Percentiles rank a stretch among this genome's conserved stretches.
These are phyloP conservation scores for Blastobotrys terrestris DNA, from an alignment of 805 yeast species.

Conservation along the genomic window DNA sequence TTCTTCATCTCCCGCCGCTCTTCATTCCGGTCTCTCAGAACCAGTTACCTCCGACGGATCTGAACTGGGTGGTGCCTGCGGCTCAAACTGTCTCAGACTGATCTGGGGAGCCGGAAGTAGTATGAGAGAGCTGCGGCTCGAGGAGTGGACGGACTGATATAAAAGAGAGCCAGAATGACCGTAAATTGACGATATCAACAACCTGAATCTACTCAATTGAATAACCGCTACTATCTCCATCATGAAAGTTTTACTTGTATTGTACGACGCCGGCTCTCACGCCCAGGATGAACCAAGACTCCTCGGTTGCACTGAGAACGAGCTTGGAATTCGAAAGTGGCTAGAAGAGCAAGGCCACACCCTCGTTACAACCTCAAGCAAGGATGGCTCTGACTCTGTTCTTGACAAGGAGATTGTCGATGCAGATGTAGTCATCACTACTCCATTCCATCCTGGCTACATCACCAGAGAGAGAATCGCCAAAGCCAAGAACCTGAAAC, in stretches of 20 bases:
- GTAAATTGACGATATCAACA: neutral
- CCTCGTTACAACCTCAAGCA: constrained; percentile 57
- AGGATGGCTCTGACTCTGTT: constrained; percentile 54
- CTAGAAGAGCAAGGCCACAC: constrained; percentile 63
- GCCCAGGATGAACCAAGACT: constrained; percentile 56
- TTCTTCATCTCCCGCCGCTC: too few relatives aligned
- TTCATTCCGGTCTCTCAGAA: too few relatives aligned
- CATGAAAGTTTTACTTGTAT: constrained; percentile 47
- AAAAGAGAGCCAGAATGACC: neutral
- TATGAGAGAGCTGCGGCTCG: neutral
- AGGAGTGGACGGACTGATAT: neutral
- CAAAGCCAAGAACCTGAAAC: constrained; percentile 61
- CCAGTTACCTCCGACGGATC: neutral
- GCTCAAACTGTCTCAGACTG: too few relatives aligned
- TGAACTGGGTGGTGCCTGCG: neutral
- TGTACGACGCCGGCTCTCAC: constrained; percentile 53
- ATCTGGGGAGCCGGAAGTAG: neutral
- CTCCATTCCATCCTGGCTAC: constrained; percentile 81
- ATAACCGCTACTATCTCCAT: neutral
- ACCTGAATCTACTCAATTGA: neutral
- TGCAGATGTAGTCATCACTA: constrained; percentile 71
- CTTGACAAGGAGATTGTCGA: constrained; percentile 63
- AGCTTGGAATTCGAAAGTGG: constrained; percentile 61
- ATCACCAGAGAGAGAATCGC: constrained; percentile 59
- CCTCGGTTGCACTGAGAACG: constrained; percentile 69